Base-by-base conservation (phyloP, 2,329 filamentous ascomycete species). In the Cytospora mali region DNA sequence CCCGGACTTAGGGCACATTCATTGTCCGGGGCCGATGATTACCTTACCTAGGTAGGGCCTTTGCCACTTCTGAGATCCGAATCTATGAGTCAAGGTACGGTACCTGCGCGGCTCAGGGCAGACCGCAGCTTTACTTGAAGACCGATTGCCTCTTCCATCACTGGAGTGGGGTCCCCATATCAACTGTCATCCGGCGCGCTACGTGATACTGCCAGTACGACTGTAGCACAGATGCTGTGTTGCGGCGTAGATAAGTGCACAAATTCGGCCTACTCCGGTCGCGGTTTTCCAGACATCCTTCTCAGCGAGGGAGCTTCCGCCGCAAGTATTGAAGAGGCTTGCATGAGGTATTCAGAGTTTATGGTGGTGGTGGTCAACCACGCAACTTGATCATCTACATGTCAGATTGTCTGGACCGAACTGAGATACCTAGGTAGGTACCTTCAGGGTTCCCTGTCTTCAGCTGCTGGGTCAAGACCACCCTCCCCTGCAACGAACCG, bases 101-200 rank as follows among this genome's bases (percentile, higher is more conserved):
- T 23, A 23, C n/a, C n/a, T 21, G 18, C 18, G 21, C 42, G 42
- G 42, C 39, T 60, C 46, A 39, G 39, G 23, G 25, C 16, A 39
- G 52, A 28, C 23, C 39, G 50, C 58, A 39, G 50, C 57, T 16
- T 49, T 21, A 18, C 50, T 27, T 39, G 18, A 33, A 21, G n/a
- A 29, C 57, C 27, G 16, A 28, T 53, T 29, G 50, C 50, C 50
- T 54, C 10, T 33, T 39, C 21, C 39, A 21, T 25, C 28, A n/a
- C 57, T 11, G 50, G 7, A 25, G 58, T 54, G 58, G 58, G 21
- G 33, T 49, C 35, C 39, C 48, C 48, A 42, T 28, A 60, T 33
- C 25, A 35, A 28, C 58, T 54, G 57, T 49, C 58, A 60, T 31
- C 50, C 39, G 39, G 25, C 28, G 35, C 50, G 48, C 28, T 25